Base-by-base conservation (phyloP, 2,329 filamentous ascomycete species). In the Daldinia sp. region DNA sequence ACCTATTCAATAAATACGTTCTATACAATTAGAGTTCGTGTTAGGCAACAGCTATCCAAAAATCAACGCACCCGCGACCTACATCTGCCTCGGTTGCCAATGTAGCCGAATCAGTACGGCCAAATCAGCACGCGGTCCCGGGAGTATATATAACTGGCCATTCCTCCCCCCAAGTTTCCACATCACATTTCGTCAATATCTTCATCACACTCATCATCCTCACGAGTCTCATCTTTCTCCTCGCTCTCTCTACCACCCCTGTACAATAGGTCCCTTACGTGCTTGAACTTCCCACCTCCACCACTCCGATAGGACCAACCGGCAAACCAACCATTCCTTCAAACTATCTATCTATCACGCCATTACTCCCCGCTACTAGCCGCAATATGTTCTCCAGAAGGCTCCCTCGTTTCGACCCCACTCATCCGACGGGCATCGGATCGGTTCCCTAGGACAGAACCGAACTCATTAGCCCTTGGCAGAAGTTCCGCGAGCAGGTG, bases 371-470 rank as follows among this genome's bases (percentile, higher is more conserved):
- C 3, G 39, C 37, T 3, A 57, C 23, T 5, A 18, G 15, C 13
- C 54, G 20, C 20, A 57, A 42, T 0, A 57, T 57, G 54, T 18
- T 57, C 30, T 57, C 42, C 37, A 41, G 10, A 10, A 42, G 26
- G 23, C 12, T 41, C 6, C 23, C 54, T 18, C 3, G n/a, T 9
- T 44, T 56, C 9, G 23, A 44, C 41, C 39, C 50, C 5, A 23
- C 51, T 6, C 50, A 18, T 18, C 51, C 50, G 10, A 46, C 50
- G 28, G 60, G 39, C 39, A 48, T 62, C 18, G 60, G 60, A 12
- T 48, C 60, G 28, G 60, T 30, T 55, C 50, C 60, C n/a, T 62
- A 62, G 60, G 35, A 62, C 13, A 41, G 33, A 23, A 28, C 48
- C 39, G 48, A 37, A 37, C 18, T 53, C 46, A 37, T 42, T 12